Evolutionary conservation across 176 grass and related monocot genomes (phyloP).

Genomic region (Lolium multiflorum): DNA sequence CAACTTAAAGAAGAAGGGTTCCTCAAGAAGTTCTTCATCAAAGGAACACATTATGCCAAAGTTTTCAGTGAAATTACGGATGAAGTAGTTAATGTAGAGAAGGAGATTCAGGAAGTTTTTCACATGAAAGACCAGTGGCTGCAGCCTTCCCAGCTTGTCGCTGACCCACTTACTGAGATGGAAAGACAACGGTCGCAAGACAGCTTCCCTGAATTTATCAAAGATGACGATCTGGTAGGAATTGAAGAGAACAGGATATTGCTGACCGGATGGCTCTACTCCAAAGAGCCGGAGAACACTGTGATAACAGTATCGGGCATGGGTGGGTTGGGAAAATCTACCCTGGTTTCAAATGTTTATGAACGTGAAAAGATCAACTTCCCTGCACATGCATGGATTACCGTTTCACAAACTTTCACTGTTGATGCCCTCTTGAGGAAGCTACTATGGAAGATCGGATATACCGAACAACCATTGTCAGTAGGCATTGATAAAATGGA

Average conservation of each 20-base stretch:
- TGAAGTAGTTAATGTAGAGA: constrained; percentile 33
- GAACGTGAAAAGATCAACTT: constrained; percentile 50
- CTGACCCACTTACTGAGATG: constrained; percentile 4
- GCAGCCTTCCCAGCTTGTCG: constrained; percentile 33
- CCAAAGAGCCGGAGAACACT: not conserved
- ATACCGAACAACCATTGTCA: not conserved
- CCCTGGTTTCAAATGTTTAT: constrained; percentile 50
- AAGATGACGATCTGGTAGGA: constrained; percentile 47
- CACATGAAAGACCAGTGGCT: constrained; percentile 43
- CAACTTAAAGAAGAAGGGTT: constrained; percentile 42
- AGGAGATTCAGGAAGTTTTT: constrained; percentile 39
- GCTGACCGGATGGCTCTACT: constrained; percentile 32
- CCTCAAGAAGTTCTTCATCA: constrained; percentile 49
- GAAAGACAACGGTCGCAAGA: constrained; percentile 40
- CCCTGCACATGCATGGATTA: constrained; percentile 37
- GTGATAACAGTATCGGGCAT: constrained; percentile 53
- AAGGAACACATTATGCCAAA: constrained; percentile 36
- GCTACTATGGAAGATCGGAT: constrained; percentile 32
- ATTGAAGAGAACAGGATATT: constrained; percentile 33
- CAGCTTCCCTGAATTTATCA: constrained; percentile 43
- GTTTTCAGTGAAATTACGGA: constrained; percentile 42
- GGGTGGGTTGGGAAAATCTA: constrained; percentile 49
- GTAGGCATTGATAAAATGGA: constrained; percentile 30
- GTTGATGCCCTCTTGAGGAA: constrained; percentile 30
- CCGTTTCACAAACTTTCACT: constrained; percentile 43